Evolutionary conservation across 176 grass and related monocot species (phyloP), one percentile per base, ranked within the genome.

Genomic region (Luzula sylvatica): DNA sequence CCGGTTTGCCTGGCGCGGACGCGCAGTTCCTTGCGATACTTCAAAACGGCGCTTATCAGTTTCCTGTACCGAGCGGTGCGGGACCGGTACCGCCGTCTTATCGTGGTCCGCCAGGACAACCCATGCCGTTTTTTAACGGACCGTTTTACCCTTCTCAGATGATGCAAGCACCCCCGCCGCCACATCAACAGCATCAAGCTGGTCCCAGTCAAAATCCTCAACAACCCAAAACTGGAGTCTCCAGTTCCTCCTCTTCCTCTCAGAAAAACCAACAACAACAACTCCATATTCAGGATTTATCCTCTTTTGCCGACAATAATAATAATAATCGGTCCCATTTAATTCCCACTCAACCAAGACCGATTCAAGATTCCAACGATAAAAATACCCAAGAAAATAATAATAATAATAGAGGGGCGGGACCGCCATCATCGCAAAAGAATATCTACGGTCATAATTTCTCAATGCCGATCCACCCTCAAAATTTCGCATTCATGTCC

Each of bases 81-180:
- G 81, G 82, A 65, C 40, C 74, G 65, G 78, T 73, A 45, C 56
- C 86, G 65, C 61, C 81, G 20, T 53, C 74, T 0, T 98, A 92
- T 78, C 73, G 85, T 35, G 78, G 85, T 42, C 63, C 73, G 17
- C 60, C 72, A 13, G 75, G 79, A 20, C 61, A 87, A 58, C 71
- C 71, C 74, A 83, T 98, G 74, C 81, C 92, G 15, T 98, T 83
- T 57, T 98, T 87, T 73, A 87, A 79, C 42, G 82, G 77, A n/a
- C 78, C 65, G 53, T 69, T 86, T 46, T 92, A 87, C 38, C 27
- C 92, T 32, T 42, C 74, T 68, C 93, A 87, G 50, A 98, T 98
- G 86, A 23, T 85, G 54, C 86, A 90, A 26, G 78, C 93, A 49
- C 79, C 71, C 44, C 92, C 90, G 52, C 93, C 86, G 61, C 73